Percentiles rank a stretch among this genome's conserved stretches.
Evolutionary conservation across 768 basidiomycete genomes (phyloP).

Genomic region (Gloeostereum incarnatum): DNA sequence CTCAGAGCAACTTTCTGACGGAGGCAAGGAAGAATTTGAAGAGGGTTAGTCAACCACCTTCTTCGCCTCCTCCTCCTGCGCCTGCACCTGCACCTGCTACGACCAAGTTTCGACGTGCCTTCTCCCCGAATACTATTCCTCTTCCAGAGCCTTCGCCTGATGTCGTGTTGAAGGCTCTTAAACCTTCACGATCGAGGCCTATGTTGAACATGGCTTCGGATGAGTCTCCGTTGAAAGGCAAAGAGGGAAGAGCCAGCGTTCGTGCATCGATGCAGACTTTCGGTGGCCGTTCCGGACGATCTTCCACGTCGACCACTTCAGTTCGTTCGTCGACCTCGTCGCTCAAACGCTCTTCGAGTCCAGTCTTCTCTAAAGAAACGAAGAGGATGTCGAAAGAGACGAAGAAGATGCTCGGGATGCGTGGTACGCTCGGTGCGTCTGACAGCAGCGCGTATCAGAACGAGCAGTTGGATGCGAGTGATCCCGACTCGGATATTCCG

Average conservation of each 20-base stretch:
- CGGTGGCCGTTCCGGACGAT: too few relatives aligned
- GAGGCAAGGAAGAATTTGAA: too few relatives aligned
- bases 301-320: too few relatives aligned
- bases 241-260: slow-evolving; percentile 24
- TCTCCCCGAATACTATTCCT: slow-evolving; percentile 48
- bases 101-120: slow-evolving; percentile 17
- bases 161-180: slow-evolving; percentile 40
- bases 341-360: slow-evolving; percentile 12
- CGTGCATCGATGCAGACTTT: background rate
- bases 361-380: slow-evolving; percentile 27
- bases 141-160: slow-evolving; percentile 48
- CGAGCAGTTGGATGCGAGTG: slow-evolving; percentile 39
- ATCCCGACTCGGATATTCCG: slow-evolving; percentile 76
- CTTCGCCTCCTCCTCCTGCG: too few relatives aligned
- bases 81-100: slow-evolving; percentile 14
- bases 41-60: slow-evolving; percentile 37
- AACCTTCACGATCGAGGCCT: slow-evolving; percentile 30
- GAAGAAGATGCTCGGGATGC: slow-evolving; percentile 50
- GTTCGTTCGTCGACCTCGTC: too few relatives aligned
- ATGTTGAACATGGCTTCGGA: slow-evolving; percentile 26
- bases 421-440: slow-evolving; percentile 61
- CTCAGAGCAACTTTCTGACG: too few relatives aligned
- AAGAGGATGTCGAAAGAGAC: slow-evolving; percentile 37
- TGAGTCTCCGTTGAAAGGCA: slow-evolving; percentile 58
- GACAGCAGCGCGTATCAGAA: slow-evolving; percentile 34